Base-by-base conservation (phyloP, 768 basidiomycete genomes). In the Sutorius australiensis region DNA sequence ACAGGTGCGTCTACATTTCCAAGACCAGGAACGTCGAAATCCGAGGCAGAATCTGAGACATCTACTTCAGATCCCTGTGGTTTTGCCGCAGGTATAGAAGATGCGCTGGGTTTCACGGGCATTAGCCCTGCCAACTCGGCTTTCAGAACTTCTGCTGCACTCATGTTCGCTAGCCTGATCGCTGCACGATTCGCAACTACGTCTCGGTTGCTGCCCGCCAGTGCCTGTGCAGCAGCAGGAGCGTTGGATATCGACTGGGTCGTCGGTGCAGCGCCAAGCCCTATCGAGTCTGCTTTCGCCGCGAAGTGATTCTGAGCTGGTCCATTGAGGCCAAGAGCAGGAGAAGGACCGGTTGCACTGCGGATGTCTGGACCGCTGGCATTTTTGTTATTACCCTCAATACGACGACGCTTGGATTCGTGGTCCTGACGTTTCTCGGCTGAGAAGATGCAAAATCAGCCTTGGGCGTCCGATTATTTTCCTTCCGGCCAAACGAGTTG, bases 111-210 rank as follows among this genome's bases (percentile, higher is more conserved):
- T 59, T 75, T 77, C 46, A 74, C 67, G 12, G 79, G 74, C 48
- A 70, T 58, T 41, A 76, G 65, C 19, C 83, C 81, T 58, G 85
- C 80, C 58, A 98, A 71, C 71, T 98, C 92, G 47, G 92, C 93
- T 73, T 92, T 95, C 62, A 98, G 77, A 68, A 87, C 81, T 68
- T 98, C 92, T 50, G 95, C 95, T 41, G 95, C 95, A 75, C 84
- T 92, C 84, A 98, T 83, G 67, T 98, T 98, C 28, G 95, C 95
- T 82, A 95, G 86, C 55, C 95, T 84, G 58, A 97, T 92, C 24
- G 89, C 91, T 57, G 83, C 82, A 38, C 92, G 83, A 69, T 95
- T 95, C 45, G 87, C 86, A 28, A 95, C 92, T 54, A 95, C 83
- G 69, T 94, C 91, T 50, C 82, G 81, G 69, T 95, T 95, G n/a